Base-by-base conservation (phyloP, 1,284 basidiomycete species). In the Moesziomyces aphidis region DNA sequence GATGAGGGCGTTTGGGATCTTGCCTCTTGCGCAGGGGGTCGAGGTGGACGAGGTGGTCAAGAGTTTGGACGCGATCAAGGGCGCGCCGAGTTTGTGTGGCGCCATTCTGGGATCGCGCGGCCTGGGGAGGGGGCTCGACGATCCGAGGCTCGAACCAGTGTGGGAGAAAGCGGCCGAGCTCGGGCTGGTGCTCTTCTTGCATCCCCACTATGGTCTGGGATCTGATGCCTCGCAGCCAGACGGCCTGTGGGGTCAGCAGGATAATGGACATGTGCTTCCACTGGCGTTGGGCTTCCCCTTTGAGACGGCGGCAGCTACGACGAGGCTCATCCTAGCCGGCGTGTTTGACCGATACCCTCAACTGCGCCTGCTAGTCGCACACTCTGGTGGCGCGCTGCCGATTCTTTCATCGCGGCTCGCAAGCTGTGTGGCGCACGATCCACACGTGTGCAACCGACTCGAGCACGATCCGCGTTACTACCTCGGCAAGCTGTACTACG, bases 231-330 rank as follows among this genome's bases (percentile, higher is more conserved):
- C 43, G 10, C 39, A 50, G 13, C 28, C 54, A 4, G 50, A 50
- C 10, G 71, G 71, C 17, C 42, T 73, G 13, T 94, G 91, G 88
- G 93, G 92, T 2, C 87, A 89, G 55, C 89, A 87, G 66, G 89
- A 90, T 56, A 93, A 94, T 76, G 93, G 93, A 0, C 93, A 94
- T 72, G 93, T 93, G 34, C 88, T 94, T 23, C 91, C 92, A 1
- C 88, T 94, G 51, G 92, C 93, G 0, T 87, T 94, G 15, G 93
- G 93, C 1, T 94, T 94, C 85, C 93, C 93, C 1, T 91, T 94
- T 78, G 93, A 94, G 85, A 94, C 93, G 21, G 93, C 93, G 1
- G 90, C 90, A 31, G 92, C 93, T 77, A 84, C 90, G 85, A 91
- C 93, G 9, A 89, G 93, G 36, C 86, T 94, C 51, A 93, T 94